Base-by-base conservation (phyloP, 2,329 filamentous ascomycete species). In the Exophiala alcalophila region DNA sequence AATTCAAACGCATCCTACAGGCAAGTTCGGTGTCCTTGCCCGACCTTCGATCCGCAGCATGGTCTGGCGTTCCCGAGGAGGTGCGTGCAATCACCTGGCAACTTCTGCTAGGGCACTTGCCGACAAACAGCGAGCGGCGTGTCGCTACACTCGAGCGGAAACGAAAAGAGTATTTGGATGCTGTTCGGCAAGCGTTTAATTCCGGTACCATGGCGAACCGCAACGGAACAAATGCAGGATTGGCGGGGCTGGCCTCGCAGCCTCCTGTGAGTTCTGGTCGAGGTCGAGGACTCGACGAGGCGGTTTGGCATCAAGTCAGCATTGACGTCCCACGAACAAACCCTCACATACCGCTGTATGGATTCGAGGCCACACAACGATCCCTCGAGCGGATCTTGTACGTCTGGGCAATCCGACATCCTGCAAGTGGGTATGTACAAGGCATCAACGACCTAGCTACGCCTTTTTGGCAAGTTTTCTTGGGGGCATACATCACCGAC, bases 51-150 rank as follows among this genome's bases (percentile, higher is more conserved):
- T 76, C 88, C 44, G 74, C 89, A 21, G 89, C 92, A 20, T 98
- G 94, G 92, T 92, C 90, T 38, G 92, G 92, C 9, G 78, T 97
- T 24, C 94, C 92, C 0, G 84, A 88, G 57, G 94, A 98, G 69
- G 89, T 98, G 12, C 86, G 94, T 42, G 88, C 92, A 36, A 96
- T 98, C 84, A 92, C 91, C n/a, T 98, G 92, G 92, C 90, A 97
- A 65, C 74, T 98, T 16, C 74, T 98, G 14, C 78, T 98, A 16
- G 92, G 91, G 44, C 98, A 98, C 64, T 77, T 98, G 4, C 92
- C 94, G 1, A 94, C 91, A n/a, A 96, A 89, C 61, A 94, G 89
- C 57, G 94, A 98, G 63, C 78, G 92, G 50, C 80, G 94, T 39
- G 86, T 97, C 5, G 79, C 86, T 1, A 92, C 90, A 0, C 73